Evolutionary conservation across 345 rosid genomes (phyloP).

Genomic region (Lumnitzera racemosa): DNA sequence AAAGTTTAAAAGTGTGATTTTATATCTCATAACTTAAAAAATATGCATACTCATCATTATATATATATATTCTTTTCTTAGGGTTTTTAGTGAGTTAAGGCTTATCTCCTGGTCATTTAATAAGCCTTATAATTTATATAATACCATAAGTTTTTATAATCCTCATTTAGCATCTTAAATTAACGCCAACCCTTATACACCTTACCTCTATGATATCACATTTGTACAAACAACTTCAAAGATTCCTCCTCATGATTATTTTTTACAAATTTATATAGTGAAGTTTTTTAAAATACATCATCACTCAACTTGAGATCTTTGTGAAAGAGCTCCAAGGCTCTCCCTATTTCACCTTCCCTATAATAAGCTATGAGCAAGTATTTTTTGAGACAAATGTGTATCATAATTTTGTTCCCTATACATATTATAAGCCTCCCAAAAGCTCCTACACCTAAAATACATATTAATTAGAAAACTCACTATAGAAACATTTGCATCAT

Average conservation of each 20-base stretch:
- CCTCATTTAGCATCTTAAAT: no score
- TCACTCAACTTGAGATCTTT: conserved; percentile 40
- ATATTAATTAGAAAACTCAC: conserved; percentile 69
- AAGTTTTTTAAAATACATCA: conserved; percentile 62
- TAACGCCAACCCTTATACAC: conserved; percentile 27
- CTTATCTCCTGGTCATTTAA: no score
- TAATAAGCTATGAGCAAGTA: conserved; percentile 67
- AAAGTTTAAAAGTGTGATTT: no score
- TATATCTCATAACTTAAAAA: no score
- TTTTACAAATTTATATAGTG: conserved; percentile 53
- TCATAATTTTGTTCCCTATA: conserved; percentile 27
- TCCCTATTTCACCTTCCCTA: conserved; percentile 46
- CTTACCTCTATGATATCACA: conserved; percentile 41
- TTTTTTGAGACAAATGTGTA: conserved; percentile 59
- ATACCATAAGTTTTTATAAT: no score
- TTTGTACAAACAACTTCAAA: conserved; percentile 42
- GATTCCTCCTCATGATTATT: conserved; percentile 44
- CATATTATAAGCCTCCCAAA: conserved; percentile 36
- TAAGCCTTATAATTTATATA: no score
- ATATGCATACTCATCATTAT: no score
- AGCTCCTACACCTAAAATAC: conserved; percentile 67
- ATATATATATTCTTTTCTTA: no score
- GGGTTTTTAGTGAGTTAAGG: no score
- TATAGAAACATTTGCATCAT: conserved; percentile 47
- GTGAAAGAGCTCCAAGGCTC: conserved; percentile 49